A percentile compares a stretch with the other conserved stretches of the same genome.
These are phyloP conservation scores for Spathaspora hagerdaliae DNA, from an alignment of 805 yeast species.

Conservation along the genomic window DNA sequence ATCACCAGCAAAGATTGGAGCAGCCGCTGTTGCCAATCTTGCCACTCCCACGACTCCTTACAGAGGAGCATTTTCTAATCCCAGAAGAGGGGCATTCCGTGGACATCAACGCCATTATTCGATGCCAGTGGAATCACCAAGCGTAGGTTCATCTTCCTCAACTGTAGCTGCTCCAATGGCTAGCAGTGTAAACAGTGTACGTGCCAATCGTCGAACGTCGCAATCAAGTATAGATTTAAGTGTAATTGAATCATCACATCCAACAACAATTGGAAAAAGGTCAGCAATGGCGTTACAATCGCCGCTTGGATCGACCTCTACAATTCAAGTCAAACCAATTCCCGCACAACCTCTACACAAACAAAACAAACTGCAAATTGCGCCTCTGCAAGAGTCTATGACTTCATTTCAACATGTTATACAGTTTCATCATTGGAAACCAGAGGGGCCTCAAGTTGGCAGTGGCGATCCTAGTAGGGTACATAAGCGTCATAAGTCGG, in stretches of 20 bases:
- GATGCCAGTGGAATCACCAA: slow-evolving; percentile 31
- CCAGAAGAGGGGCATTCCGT: slow-evolving; percentile 11
- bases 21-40: slow-evolving; percentile 58
- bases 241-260: slow-evolving; percentile 1
- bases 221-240: slow-evolving; percentile 4
- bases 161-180: neutral
- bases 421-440: slow-evolving; percentile 59
- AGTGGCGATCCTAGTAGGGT: slow-evolving; percentile 5
- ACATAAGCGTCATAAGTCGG: slow-evolving; percentile 36
- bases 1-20: slow-evolving; percentile 72
- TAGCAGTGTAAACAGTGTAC: neutral
- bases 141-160: slow-evolving; percentile 6
- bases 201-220: slow-evolving; percentile 5
- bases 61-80: slow-evolving; percentile 8
- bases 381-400: slow-evolving; percentile 41
- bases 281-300: slow-evolving; percentile 13
- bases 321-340: slow-evolving; percentile 39
- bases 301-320: slow-evolving; percentile 26
- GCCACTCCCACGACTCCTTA: slow-evolving; percentile 35
- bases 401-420: slow-evolving; percentile 47
- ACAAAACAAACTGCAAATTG: slow-evolving; percentile 24
- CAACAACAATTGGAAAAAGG: slow-evolving; percentile 1
- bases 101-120: slow-evolving; percentile 40
- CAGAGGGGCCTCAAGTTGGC: slow-evolving; percentile 15
- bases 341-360: slow-evolving; percentile 40